A percentile compares a stretch with the other conserved stretches of the same genome.
Conservation (phyloP, 2,329 filamentous ascomycete species). For the Diaporthe vexans region DNA sequence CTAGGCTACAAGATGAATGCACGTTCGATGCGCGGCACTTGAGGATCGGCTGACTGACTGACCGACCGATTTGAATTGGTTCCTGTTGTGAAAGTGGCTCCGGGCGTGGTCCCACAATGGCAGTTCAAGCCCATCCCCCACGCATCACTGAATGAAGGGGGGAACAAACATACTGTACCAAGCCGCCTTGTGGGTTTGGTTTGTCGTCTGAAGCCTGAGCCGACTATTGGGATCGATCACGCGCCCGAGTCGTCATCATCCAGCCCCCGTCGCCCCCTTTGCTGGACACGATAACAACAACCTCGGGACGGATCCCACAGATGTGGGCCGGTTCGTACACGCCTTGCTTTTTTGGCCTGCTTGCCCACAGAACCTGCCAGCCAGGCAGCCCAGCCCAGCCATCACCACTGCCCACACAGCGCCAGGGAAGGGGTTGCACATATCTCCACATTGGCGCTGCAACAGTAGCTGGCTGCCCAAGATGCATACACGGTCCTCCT, state of each 20-base stretch:
- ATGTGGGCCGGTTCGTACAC: neutral
- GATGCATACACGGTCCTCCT: slow-evolving; percentile 4
- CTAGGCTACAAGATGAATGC: slow-evolving; percentile 20
- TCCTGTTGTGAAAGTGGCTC: neutral
- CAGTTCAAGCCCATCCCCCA: neutral
- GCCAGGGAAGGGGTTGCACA: neutral
- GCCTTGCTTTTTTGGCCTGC: neutral
- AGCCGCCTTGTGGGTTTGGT: neutral
- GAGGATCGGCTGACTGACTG: slow-evolving; percentile 7
- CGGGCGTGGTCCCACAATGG: neutral
- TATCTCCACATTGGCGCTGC: neutral
- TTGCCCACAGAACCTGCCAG: slow-evolving; percentile 29
- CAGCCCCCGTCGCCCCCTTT: neutral
- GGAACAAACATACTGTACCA: neutral
- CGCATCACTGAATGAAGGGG: neutral
- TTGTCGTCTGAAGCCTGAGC: slow-evolving; percentile 6
- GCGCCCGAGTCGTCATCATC: slow-evolving; percentile 2
- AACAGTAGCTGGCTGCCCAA: neutral
- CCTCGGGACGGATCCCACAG: slow-evolving; percentile 27
- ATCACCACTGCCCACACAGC: neutral
- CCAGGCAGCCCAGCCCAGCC: slow-evolving; percentile 1
- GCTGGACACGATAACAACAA: neutral
- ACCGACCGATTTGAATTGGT: neutral
- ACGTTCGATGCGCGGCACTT: slow-evolving; percentile 6
- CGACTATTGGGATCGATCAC: slow-evolving; percentile 20